These are phyloP conservation scores for Strigomonas culicis DNA, from an alignment of 208 protist species.

Conservation along the genomic window DNA sequence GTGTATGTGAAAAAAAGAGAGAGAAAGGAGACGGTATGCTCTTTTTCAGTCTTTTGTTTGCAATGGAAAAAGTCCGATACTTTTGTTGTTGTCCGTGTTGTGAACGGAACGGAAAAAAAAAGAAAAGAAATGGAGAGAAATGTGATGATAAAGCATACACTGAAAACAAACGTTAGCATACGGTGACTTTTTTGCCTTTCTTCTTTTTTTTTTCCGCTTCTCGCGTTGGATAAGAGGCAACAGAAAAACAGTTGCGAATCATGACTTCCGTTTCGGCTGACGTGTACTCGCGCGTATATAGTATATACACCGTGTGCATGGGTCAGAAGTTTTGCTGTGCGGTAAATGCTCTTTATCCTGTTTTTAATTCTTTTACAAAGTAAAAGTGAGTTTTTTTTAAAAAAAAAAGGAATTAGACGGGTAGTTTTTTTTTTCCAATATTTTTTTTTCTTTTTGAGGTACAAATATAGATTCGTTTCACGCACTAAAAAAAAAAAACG, in stretches of 20 bases:
- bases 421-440: no score
- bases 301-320: no score
- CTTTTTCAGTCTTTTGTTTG: not conserved
- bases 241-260: slow-evolving; percentile 1
- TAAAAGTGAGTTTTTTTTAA: not conserved
- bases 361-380: slow-evolving; percentile 6
- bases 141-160: slow-evolving; percentile 5
- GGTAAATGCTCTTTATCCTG: no score
- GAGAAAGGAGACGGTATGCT: not conserved
- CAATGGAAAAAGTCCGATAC: slow-evolving; percentile 4
- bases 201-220: slow-evolving; percentile 7
- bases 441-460: no score
- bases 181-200: not conserved
- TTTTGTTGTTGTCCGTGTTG: not conserved
- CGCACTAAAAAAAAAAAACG: not conserved
- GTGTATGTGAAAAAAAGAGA: not conserved
- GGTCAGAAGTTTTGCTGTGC: no score
- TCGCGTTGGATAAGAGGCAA: not conserved
- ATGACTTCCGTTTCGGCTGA: no score
- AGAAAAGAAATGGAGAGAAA: slow-evolving; percentile 2
- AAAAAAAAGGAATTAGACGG: slow-evolving; percentile 14
- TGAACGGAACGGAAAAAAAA: slow-evolving; percentile 13
- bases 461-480: no score
- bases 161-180: slow-evolving; percentile 1
- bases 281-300: no score